Conservation (phyloP, 768 basidiomycete species). For the Gymnopilus junonius region DNA sequence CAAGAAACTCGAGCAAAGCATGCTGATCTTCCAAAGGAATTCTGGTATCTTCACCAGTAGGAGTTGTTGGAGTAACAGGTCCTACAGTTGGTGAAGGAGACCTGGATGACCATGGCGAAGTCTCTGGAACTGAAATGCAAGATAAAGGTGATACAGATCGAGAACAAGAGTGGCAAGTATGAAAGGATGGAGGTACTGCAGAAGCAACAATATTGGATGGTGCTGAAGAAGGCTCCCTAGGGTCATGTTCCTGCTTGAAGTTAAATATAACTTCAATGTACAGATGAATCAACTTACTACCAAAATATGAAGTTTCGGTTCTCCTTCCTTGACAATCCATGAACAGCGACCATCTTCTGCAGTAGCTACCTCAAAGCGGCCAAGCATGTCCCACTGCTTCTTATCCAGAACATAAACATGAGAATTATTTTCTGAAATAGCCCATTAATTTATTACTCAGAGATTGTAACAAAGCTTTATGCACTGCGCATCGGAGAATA, state of each 20-base stretch:
- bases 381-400: too few relatives aligned
- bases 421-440: neutral
- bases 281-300: neutral
- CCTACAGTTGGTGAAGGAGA: neutral
- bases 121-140: neutral
- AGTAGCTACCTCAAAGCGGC: too few relatives aligned
- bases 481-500: neutral
- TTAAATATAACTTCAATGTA: slow-evolving; percentile 19
- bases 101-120: neutral
- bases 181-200: neutral
- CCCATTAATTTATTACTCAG: neutral
- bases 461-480: neutral
- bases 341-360: neutral
- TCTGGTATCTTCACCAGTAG: too few relatives aligned
- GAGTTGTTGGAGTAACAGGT: neutral
- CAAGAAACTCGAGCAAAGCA: neutral
- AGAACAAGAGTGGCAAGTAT: neutral
- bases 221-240: neutral
- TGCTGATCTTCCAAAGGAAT: neutral
- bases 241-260: neutral
- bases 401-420: neutral
- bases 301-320: neutral
- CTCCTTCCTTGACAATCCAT: neutral
- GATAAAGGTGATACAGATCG: too few relatives aligned
- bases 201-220: neutral